Evolutionary conservation across 768 basidiomycete genomes (phyloP), one percentile per base, ranked within the genome.

Genomic region (Lactarius sp.): DNA sequence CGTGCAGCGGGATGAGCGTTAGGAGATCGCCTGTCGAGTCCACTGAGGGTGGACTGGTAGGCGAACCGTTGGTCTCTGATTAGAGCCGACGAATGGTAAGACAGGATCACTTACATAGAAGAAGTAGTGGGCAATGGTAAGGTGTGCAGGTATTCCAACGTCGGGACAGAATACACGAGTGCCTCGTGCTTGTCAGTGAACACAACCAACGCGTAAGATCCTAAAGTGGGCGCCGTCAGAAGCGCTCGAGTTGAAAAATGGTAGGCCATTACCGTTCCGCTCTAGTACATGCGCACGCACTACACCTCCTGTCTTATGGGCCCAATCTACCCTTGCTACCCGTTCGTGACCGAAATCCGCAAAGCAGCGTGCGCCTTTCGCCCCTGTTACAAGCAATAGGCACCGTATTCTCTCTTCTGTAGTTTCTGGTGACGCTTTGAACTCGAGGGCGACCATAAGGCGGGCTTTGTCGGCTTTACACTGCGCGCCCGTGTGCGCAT

Each of bases 251-350:
- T 6, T 8, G 9, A 64, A 61, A 47, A 16, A 49, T 34, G 8
- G 33, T 13, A 31, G 54, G 42, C n/a, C 22, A 39, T 14, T 34
- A 88, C 90, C 84, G 68, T 83, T 78, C 68, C 81, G 82, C 59
- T 83, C 82, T 4, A 92, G 77, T 16, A 88, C 77, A 52, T 85
- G 80, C 7, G 78, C 79, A 46, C 75, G 73, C 33, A 80, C 75
- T 12, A 86, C 80, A 7, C 72, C 72, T 9, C 85, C 86, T 14
- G 72, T 69, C 68, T 83, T 85, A 49, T 69, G 72, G 20, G 77
- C 76, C 84, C 89, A 86, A 20, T 92, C 88, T 1, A 78, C 80
- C 71, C 83, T 89, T 4, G 80, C 83, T 20, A 92, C 73, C 51
- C 82, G 78, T 14, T 89, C 83, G 3, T 90, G 90, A 52, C 77